phyloP scores from a whole-genome alignment of 2,329 filamentous ascomycete genomes.

The Plenodomus tracheiphilus region DNA sequence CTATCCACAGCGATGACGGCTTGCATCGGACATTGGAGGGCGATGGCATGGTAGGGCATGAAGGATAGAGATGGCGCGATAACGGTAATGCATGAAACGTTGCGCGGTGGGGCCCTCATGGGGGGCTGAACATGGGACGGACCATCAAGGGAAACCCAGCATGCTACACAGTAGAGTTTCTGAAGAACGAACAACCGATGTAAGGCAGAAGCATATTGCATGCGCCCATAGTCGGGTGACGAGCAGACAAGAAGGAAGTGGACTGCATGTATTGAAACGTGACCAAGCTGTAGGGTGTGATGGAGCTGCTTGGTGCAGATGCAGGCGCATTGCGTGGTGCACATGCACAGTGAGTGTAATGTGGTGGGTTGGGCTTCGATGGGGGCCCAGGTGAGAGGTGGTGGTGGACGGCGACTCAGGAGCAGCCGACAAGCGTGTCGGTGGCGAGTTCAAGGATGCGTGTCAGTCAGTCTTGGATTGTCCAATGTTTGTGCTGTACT shows the following conservation, averaged over 20 bases:
- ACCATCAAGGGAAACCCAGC: too few species aligned
- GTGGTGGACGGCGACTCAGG: neutral
- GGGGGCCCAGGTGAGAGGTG: too few species aligned
- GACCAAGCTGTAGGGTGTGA: neutral
- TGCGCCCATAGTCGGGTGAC: neutral
- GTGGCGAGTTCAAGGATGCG: too few species aligned
- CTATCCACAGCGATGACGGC: neutral
- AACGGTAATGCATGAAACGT: slow-evolving; percentile 37
- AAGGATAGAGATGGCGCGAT: slow-evolving; percentile 25
- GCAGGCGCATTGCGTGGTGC: slow-evolving; percentile 6
- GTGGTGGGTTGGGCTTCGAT: neutral
- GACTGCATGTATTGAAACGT: neutral
- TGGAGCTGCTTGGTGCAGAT: slow-evolving; percentile 2
- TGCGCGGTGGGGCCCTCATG: slow-evolving; percentile 13
- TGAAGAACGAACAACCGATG: too few species aligned
- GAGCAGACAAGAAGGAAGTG: slow-evolving; percentile 1
- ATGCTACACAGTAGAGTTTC: too few species aligned
- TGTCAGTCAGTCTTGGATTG: too few species aligned
- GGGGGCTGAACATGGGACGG: slow-evolving; percentile 12
- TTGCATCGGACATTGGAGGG: neutral
- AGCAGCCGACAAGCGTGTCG: neutral
- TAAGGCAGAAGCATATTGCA: too few species aligned
- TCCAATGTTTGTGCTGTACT: too few species aligned
- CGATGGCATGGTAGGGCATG: slow-evolving; percentile 6
- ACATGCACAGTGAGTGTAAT: neutral